Conservation (phyloP, 2,329 filamentous ascomycete species). For the Sphaerostilbella broomeana region DNA sequence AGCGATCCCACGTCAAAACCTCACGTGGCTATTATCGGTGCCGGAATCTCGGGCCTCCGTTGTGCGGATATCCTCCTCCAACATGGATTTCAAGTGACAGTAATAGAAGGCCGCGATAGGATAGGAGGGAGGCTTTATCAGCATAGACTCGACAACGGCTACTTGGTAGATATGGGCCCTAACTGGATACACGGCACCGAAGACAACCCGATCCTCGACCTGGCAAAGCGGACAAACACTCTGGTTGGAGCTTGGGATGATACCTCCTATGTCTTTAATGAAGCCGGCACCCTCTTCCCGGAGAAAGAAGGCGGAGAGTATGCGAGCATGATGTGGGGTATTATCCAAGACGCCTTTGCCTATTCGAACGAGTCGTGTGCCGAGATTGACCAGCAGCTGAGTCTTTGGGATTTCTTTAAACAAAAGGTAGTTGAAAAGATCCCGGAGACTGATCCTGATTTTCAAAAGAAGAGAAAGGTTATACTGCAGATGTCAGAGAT, state of each 20-base stretch:
- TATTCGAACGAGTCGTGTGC: conserved; percentile 53
- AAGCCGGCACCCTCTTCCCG: conserved; percentile 46
- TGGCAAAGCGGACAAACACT: conserved; percentile 57
- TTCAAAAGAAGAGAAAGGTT: conserved; percentile 34
- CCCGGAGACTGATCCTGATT: conserved; percentile 36
- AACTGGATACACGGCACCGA: conserved; percentile 75
- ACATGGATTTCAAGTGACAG: conserved; percentile 59
- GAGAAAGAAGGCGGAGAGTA: conserved; percentile 39
- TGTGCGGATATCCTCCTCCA: conserved; percentile 62
- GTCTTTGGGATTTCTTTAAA: conserved; percentile 49
- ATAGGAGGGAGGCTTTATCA: conserved; percentile 60
- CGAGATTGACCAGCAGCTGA: conserved; percentile 40
- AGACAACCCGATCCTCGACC: conserved; percentile 62
- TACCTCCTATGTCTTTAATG: conserved; percentile 48
- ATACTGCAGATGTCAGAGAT: conserved; percentile 51
- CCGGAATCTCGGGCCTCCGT: conserved; percentile 63
- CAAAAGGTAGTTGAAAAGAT: conserved; percentile 40
- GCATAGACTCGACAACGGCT: conserved; percentile 40
- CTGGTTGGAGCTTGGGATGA: conserved; percentile 42
- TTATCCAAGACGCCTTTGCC: conserved; percentile 61
- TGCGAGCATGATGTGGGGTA: conserved; percentile 56
- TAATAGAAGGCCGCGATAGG: conserved; percentile 61
- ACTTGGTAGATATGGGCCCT: conserved; percentile 55
- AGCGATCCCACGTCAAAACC: conserved; percentile 28
- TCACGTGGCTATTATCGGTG: conserved; percentile 62